Percentiles rank a stretch among this genome's conserved stretches.
These are phyloP conservation scores for Populus simonii DNA, from an alignment of 345 rosid species.

Conservation along the genomic window DNA sequence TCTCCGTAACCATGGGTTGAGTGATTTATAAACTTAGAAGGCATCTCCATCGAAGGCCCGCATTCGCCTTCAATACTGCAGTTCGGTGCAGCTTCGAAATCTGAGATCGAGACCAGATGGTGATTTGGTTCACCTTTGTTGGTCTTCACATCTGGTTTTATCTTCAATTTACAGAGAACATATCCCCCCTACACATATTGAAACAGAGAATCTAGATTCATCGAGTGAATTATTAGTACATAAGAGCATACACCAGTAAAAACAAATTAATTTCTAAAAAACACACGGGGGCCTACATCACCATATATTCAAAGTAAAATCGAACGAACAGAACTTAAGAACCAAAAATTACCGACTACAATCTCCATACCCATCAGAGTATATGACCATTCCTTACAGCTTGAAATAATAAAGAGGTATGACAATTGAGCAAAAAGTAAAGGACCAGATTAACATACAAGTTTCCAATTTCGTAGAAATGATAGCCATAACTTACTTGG, in stretches of 20 bases:
- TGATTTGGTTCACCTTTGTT: not conserved
- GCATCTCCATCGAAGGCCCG: not conserved
- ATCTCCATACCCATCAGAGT: not conserved
- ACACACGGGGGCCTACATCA: not conserved
- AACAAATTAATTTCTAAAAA: not conserved
- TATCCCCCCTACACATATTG: slow-evolving; percentile 18
- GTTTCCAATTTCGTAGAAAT: not conserved
- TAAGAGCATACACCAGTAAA: not conserved
- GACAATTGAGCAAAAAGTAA: too few relatives aligned
- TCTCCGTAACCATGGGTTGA: too few relatives aligned
- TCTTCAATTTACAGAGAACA: slow-evolving; percentile 33
- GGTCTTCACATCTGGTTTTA: slow-evolving; percentile 7
- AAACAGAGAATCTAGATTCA: not conserved
- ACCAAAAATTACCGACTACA: not conserved
- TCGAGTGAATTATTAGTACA: not conserved
- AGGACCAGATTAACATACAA: not conserved
- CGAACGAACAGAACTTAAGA: not conserved
- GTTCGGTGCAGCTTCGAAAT: not conserved
- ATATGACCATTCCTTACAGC: not conserved
- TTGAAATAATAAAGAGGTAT: not conserved
- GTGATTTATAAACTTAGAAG: not conserved
- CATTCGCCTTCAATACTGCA: not conserved
- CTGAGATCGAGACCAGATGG: not conserved
- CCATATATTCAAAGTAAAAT: not conserved
- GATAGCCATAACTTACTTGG: not conserved